Evolutionary conservation across 805 yeast genomes (phyloP), one percentile per base, ranked within the genome.

Genomic region (Candida awuae): DNA sequence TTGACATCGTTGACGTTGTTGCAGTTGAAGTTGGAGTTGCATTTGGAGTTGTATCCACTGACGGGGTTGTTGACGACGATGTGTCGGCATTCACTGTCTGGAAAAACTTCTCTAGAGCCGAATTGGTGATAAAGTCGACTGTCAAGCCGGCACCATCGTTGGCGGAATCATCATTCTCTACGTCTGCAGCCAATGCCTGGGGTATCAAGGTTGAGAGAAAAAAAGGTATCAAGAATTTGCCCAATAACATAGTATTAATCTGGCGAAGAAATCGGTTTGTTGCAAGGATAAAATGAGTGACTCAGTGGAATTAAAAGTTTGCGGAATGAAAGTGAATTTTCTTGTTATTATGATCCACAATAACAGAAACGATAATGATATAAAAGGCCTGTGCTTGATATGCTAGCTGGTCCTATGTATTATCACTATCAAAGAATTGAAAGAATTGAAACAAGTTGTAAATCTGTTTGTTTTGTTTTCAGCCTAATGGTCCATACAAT

Each of bases 1-100:
- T 10, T 8, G 42, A 25, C 12, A 37, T 16, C 32, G 43, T 27
- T 7, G 41, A 23, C 17, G 37, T 16, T 5, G 38, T 5, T 13
- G 32, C 17, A n/a, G 6, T 14, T 29, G 30, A 13, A 19, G n/a
- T 15, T 10, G 25, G n/a, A 15, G 31, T 12, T 18, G 32, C 12
- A 4, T 30, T 19, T n/a, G 32, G 19, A 10, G 32, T 6, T 13
- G 35, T 20, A 13, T 16, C 4, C 8, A 18, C 27, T 13, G 35
- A 10, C 14, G 40, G 25, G n/a, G 39, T 23, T 15, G 39, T 17
- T 12, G 34, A 27, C 15, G 43, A 19, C 8, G 33, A 20, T n/a
- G 33, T 18, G n/a, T n/a, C n/a, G n/a, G n/a, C n/a, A 25, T 25
- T 25, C 13, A 12, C n/a, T 7, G 28, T 25, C n/a, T 25, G 10